Evolutionary conservation across 225 moss, liverwort and hornwort genomes (phyloP), one percentile per base, ranked within the genome.

Genomic region (Physcomitrium patens): DNA sequence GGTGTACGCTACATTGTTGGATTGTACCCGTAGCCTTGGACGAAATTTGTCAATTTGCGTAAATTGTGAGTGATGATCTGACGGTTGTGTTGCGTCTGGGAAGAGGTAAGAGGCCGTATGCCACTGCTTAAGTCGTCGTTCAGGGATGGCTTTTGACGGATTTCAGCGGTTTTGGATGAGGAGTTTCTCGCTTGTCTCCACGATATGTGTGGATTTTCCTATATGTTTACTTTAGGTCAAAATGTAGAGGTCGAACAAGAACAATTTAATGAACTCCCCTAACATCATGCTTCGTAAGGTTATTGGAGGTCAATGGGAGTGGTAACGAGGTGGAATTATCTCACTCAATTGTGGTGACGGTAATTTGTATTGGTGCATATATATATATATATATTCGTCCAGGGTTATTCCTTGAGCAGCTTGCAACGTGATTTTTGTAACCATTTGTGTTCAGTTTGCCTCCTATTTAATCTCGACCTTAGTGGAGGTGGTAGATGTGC

Each of bases 391-490:
- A 24, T 24, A 3, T 58, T 9, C 8, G 23, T 15, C 15, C 18
- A 9, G 58, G 58, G 67, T 48, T 3, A 28, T 48, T 48, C 31
- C 18, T 28, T 66, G 58, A 57, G 57, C 17, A 57, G 28, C 31
- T 45, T 58, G 47, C 66, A 46, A 56, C 58, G 19, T 59, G 57
- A 59, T 48, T 67, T 48, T 48, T 48, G 58, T 59, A 67, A 67
- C 59, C 59, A 67, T 52, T 63, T 37, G 7, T 37, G 31, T 80
- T 64, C 52, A 67, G 75, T 42, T 63, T 16, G 3, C 20, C 1
- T 44, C 49, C 42, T 14, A 8, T 43, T 44, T 37, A 57, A 27
- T 59, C 55, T 7, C 5, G 27, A 17, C 16, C 44, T 26, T 31
- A 22, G 69, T 9, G 26, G 57, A 12, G 48, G 26, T 23, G 60